A percentile compares a stretch with the other conserved stretches of the same genome.
phyloP scores from a whole-genome alignment of 345 rosid species.

The Melaleuca quinquenervia region DNA sequence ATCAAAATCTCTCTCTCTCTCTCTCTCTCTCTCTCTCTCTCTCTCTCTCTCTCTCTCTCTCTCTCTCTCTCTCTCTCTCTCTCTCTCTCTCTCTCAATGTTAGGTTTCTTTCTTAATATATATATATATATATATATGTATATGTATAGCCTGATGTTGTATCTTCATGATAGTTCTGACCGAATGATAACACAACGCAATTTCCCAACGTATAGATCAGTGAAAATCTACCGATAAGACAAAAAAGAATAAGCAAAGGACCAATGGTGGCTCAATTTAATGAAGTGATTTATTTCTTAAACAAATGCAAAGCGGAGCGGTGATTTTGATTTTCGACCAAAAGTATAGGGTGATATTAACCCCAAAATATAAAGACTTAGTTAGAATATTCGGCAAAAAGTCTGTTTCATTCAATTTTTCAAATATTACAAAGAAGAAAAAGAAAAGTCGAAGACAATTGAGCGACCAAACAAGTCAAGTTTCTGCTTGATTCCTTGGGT shows the following conservation, averaged over 20 bases:
- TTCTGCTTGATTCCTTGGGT: no score
- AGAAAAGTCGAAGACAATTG: no score
- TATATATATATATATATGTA: background rate
- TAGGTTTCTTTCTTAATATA: rapidly evolving
- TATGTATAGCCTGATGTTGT: rapidly evolving
- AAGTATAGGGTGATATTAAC: background rate
- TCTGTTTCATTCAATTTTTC: background rate
- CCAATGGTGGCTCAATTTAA: background rate
- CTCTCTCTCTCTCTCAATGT: background rate
- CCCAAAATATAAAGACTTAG: background rate
- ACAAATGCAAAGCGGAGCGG: background rate
- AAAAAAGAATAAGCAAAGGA: background rate
- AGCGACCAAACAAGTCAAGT: no score
- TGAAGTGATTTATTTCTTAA: background rate
- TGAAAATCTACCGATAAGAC: rapidly evolving
- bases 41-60: background rate
- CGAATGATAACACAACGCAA: rapidly evolving
- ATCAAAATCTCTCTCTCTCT: no score
- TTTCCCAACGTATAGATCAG: rapidly evolving
- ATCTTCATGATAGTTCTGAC: background rate
- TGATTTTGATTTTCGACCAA: rapidly evolving
- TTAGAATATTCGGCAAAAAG: background rate
- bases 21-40: background rate
- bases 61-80: background rate
- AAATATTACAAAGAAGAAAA: background rate